Base-by-base conservation (phyloP, 257 asterid genomes). In the Solanum virginianum region DNA sequence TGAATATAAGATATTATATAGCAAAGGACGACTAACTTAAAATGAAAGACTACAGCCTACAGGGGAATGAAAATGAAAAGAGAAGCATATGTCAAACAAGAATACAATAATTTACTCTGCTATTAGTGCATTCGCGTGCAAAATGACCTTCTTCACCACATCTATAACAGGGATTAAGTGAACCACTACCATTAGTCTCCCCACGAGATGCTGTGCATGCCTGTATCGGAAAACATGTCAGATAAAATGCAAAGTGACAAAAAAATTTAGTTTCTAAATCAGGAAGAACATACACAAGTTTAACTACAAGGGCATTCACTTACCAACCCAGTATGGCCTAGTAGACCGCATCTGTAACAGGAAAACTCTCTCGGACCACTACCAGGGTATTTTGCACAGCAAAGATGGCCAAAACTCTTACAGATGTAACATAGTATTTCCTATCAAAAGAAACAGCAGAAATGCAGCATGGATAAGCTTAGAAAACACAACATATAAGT, bases 281-380 rank as follows among this genome's bases (percentile, higher is more conserved):
- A 36, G 77, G 53, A 51, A 51, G 26, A 51, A 51, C 39, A 51
- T 2, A 51, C 17, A 51, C 63, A 77, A 26, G 10, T 49, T 49
- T 15, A 10, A 51, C 47, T 77, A 4, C 26, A 77, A 24, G 82
- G 60, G 47, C 63, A 51, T 77, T 26, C 22, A 93, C 98, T 93
- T 85, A 96, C 99, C 97, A 91, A 85, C 86, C 98, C 98, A 87
- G 95, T 95, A 90, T 96, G 99, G 84, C 99, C 99, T 4, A 90
- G 85, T 69, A 85, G 90, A 85, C 99, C 99, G 87, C 99, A 96
- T 89, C 93, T 90, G 89, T 95, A 96, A 86, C 98, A 96, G 80
- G 99, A 91, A 87, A 91, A 83, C 63, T 85, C 93, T 83, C 89
- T 90, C 49, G 92, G 94, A 80, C 94, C 89, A 83, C 87, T 83